These are phyloP conservation scores for Lactarius quietus DNA, from an alignment of 768 basidiomycete genomes.

Conservation along the genomic window DNA sequence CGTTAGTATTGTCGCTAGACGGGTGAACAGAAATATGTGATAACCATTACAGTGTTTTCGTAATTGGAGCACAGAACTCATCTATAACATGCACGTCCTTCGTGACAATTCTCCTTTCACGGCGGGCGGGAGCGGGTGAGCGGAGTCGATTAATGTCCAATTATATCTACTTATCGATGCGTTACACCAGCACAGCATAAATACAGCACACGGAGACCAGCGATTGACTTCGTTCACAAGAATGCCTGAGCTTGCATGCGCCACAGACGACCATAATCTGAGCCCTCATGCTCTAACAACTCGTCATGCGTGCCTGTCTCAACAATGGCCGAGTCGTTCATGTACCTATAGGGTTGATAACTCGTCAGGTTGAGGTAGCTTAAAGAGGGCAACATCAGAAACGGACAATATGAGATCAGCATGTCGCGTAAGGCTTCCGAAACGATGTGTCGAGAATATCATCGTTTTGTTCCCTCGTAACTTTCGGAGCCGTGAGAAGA, in stretches of 20 bases:
- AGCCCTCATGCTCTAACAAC: conserved; percentile 48
- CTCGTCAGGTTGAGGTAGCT: neutral
- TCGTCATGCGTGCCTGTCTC: conserved; percentile 67
- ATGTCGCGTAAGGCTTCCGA: conserved; percentile 65
- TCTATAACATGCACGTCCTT: no score
- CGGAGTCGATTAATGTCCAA: no score
- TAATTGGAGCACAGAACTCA: no score
- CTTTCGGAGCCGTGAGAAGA: conserved; percentile 65
- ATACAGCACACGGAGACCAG: no score
- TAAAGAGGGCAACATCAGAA: neutral
- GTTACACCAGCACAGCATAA: neutral
- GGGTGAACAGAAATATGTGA: no score
- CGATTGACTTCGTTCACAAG: conserved; percentile 1
- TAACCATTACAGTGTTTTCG: no score
- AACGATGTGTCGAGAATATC: conserved; percentile 75
- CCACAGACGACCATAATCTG: conserved; percentile 71
- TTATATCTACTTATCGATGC: no score
- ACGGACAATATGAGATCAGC: conserved; percentile 31
- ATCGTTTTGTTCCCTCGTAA: conserved; percentile 77
- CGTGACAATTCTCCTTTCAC: no score
- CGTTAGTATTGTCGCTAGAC: no score
- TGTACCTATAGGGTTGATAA: conserved; percentile 48
- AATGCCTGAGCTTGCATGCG: conserved; percentile 71
- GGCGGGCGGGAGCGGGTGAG: no score
- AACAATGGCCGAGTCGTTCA: conserved; percentile 56